Percentiles rank a stretch among this genome's conserved stretches.
Conservation (phyloP, 2,329 filamentous ascomycete genomes). For the Zymoseptoria passerinii region DNA sequence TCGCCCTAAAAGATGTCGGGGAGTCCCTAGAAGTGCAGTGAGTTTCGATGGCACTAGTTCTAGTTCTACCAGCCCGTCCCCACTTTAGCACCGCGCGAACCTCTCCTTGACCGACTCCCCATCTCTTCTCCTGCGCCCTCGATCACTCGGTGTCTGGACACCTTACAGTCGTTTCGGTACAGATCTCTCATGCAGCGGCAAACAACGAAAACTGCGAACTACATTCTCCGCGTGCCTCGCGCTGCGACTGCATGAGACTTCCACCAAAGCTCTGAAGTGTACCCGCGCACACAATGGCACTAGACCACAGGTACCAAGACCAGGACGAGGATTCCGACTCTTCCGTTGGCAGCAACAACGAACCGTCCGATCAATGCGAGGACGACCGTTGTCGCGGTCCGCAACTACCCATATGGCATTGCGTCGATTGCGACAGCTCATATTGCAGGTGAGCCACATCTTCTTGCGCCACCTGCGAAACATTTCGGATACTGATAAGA, state of each 20-base stretch:
- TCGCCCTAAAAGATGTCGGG: background rate
- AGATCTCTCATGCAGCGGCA: background rate
- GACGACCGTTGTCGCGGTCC: slow-evolving; percentile 26
- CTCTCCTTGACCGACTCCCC: background rate
- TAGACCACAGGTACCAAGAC: background rate
- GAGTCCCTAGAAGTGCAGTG: background rate
- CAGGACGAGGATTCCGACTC: background rate
- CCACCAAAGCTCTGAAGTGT: background rate
- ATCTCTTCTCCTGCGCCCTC: background rate
- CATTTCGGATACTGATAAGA: background rate
- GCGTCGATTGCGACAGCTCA: slow-evolving; percentile 28
- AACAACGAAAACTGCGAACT: background rate
- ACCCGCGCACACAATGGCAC: background rate
- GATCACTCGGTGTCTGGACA: background rate
- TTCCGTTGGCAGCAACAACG: slow-evolving; percentile 8
- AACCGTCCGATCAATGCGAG: slow-evolving; percentile 23
- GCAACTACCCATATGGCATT: slow-evolving; percentile 24
- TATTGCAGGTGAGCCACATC: slow-evolving; percentile 24
- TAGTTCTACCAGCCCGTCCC: too few species aligned
- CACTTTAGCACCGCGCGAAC: too few species aligned
- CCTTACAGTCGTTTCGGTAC: background rate
- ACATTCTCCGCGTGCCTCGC: background rate
- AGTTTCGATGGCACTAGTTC: too few species aligned
- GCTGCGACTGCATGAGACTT: background rate
- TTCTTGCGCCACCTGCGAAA: background rate